Conservation (phyloP, 2,329 filamentous ascomycete species). For the Alternaria angustiovoidea region DNA sequence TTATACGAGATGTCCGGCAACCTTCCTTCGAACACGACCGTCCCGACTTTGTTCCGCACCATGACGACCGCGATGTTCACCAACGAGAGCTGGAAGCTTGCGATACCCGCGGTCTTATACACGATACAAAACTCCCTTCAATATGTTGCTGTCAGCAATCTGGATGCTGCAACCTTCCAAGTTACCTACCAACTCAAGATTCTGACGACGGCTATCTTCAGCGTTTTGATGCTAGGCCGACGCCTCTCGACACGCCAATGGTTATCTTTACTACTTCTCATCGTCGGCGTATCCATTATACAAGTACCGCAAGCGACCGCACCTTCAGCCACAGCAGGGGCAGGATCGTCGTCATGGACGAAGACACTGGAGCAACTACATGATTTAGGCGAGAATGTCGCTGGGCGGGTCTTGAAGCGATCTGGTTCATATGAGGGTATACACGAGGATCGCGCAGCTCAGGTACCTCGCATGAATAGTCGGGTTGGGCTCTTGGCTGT, state of each 20-base stretch:
- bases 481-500: slow-evolving; percentile 82
- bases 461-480: slow-evolving; percentile 72
- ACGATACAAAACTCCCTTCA: slow-evolving; percentile 93
- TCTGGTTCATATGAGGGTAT: slow-evolving; percentile 94
- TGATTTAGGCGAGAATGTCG: slow-evolving; percentile 64
- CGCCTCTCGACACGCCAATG: slow-evolving; percentile 77
- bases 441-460: slow-evolving; percentile 65
- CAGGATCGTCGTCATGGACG: slow-evolving; percentile 76
- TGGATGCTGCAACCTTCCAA: slow-evolving; percentile 93
- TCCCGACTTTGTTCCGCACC: slow-evolving; percentile 80
- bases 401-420: slow-evolving; percentile 61
- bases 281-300: slow-evolving; percentile 83
- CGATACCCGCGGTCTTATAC: slow-evolving; percentile 86
- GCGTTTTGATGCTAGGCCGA: slow-evolving; percentile 76
- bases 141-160: slow-evolving; percentile 88
- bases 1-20: slow-evolving; percentile 85
- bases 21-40: slow-evolving; percentile 79
- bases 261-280: slow-evolving; percentile 80
- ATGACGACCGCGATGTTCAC: slow-evolving; percentile 84
- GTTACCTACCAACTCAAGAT: slow-evolving; percentile 96
- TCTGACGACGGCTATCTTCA: slow-evolving; percentile 87
- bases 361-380: slow-evolving; percentile 80
- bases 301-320: slow-evolving; percentile 73
- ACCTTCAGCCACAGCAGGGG: slow-evolving; percentile 61
- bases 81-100: slow-evolving; percentile 93